Percentiles rank a stretch among this genome's conserved stretches.
phyloP scores from a whole-genome alignment of 345 rosid species.

The Abelmoschus esculentus region DNA sequence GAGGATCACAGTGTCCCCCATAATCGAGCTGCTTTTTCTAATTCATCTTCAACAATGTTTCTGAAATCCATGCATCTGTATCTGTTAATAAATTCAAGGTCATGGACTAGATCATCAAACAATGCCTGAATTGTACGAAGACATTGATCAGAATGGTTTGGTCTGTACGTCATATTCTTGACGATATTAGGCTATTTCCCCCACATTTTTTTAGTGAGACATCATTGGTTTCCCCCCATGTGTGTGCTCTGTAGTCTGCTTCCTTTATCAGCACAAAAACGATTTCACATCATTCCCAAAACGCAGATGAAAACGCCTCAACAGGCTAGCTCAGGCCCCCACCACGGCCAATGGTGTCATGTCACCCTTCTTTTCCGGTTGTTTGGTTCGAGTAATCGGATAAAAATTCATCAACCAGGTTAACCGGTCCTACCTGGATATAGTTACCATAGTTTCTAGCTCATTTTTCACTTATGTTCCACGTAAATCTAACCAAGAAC shows the following conservation, averaged over 20 bases:
- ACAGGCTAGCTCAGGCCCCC: slow-evolving; percentile 9
- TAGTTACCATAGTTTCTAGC: neutral
- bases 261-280: slow-evolving; percentile 7
- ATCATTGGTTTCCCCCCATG: slow-evolving; percentile 8
- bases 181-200: neutral
- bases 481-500: neutral
- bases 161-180: neutral
- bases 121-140: neutral
- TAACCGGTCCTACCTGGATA: neutral
- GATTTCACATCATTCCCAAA: slow-evolving; percentile 12
- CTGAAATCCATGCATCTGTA: no score
- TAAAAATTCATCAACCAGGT: neutral
- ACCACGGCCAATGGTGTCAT: slow-evolving; percentile 10
- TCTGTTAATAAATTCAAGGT: no score
- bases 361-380: slow-evolving; percentile 4
- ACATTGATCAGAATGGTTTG: neutral
- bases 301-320: neutral
- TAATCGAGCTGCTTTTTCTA: slow-evolving; percentile 1
- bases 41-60: no score
- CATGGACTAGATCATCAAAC: neutral
- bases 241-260: slow-evolving; percentile 5
- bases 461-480: neutral
- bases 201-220: slow-evolving; percentile 1
- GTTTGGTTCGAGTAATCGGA: slow-evolving; percentile 5
- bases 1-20: slow-evolving; percentile 23